A percentile compares a stretch with the other conserved stretches of the same genome.
Conservation (phyloP, 108 stramenopile genomes). For the Fragilaria crotonensis region DNA sequence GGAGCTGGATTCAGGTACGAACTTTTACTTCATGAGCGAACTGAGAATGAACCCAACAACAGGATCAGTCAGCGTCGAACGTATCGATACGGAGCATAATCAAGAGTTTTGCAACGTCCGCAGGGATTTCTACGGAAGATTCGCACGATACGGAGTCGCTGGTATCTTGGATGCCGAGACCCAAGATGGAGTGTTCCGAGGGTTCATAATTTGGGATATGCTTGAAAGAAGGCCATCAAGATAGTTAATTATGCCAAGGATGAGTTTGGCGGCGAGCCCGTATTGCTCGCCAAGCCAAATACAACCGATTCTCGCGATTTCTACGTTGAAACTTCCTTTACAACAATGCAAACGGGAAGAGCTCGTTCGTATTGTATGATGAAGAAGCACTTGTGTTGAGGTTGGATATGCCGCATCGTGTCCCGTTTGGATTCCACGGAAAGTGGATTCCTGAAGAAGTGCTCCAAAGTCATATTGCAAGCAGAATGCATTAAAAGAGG, state of each 20-base stretch:
- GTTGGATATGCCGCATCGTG: slow-evolving; percentile 2
- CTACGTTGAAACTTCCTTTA: slow-evolving; percentile 4
- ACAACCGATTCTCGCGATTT: not conserved
- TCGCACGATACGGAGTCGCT: not conserved
- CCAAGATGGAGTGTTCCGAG: slow-evolving; percentile 1
- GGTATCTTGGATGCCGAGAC: not conserved
- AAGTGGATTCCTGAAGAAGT: not conserved
- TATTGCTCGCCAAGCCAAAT: slow-evolving; percentile 2
- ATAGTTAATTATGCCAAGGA: not conserved
- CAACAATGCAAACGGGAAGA: not conserved
- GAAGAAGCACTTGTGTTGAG: not conserved
- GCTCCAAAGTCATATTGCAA: slow-evolving; percentile 2
- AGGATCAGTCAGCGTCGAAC: not conserved
- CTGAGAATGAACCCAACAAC: slow-evolving; percentile 4
- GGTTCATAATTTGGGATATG: slow-evolving; percentile 4
- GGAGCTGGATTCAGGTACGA: slow-evolving; percentile 19
- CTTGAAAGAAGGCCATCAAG: not conserved
- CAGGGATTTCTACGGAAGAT: not conserved
- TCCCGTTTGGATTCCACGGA: slow-evolving; percentile 8
- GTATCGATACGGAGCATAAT: not conserved
- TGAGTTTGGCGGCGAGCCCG: slow-evolving; percentile 7
- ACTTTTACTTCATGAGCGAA: slow-evolving; percentile 33
- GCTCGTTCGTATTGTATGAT: slow-evolving; percentile 6
- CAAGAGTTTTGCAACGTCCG: not conserved
- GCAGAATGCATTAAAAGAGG: no score